A percentile compares a stretch with the other conserved stretches of the same genome.
These are phyloP conservation scores for Trypanosoma avium DNA, from an alignment of 208 protist genomes.

Conservation along the genomic window DNA sequence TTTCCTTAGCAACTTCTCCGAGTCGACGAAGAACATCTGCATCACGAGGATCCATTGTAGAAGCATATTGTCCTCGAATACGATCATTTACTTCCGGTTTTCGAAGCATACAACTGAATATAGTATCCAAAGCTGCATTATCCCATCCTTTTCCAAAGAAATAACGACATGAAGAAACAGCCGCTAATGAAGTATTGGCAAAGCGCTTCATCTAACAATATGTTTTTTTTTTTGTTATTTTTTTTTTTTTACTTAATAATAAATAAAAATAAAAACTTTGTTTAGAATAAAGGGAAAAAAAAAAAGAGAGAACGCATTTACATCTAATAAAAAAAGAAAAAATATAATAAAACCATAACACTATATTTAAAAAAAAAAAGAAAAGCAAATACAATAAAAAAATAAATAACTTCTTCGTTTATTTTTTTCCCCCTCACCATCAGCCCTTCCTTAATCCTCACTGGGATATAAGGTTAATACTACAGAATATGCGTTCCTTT, in stretches of 20 bases:
- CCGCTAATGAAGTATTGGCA: conserved; percentile 47
- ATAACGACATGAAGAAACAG: conserved; percentile 48
- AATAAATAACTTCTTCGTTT: not conserved
- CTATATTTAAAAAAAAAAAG: too few relatives aligned
- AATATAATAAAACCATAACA: too few relatives aligned
- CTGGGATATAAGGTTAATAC: too few relatives aligned
- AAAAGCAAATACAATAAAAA: too few relatives aligned
- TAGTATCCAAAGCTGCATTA: conserved; percentile 84
- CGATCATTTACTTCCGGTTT: conserved; percentile 88
- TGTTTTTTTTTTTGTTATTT: not conserved
- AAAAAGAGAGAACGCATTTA: too few relatives aligned
- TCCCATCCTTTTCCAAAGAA: conserved; percentile 93
- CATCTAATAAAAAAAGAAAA: too few relatives aligned
- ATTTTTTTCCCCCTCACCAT: conserved; percentile 32
- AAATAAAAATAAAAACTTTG: too few relatives aligned
- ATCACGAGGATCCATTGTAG: conserved; percentile 84
- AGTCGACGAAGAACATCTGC: conserved; percentile 78
- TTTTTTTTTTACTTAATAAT: not conserved
- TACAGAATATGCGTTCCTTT: too few relatives aligned
- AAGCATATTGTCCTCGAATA: conserved; percentile 80
- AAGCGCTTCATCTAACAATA: conserved; percentile 77
- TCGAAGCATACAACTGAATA: conserved; percentile 84
- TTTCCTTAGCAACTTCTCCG: conserved; percentile 81
- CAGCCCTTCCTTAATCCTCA: too few relatives aligned
- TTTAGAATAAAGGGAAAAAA: too few relatives aligned